These are phyloP conservation scores for Aegilops speltoides DNA, from an alignment of 176 grass and related monocot genomes.

Conservation along the genomic window DNA sequence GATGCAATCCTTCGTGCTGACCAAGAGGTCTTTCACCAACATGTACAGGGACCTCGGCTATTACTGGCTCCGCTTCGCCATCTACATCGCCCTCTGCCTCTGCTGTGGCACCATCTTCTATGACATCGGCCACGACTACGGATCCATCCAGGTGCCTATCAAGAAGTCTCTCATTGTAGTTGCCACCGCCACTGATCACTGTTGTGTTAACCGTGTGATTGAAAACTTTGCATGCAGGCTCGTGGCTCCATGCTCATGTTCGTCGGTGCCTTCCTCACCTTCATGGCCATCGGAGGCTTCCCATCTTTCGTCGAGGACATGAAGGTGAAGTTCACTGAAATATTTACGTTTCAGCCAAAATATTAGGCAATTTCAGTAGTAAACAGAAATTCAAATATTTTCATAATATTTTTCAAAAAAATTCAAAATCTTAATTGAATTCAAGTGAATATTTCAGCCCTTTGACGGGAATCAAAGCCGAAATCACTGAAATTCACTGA, in stretches of 20 bases:
- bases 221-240: constrained; percentile 55
- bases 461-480: too few species aligned
- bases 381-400: too few species aligned
- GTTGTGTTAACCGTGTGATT: not conserved
- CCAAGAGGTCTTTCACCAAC: constrained; percentile 87
- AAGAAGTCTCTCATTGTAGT: too few species aligned
- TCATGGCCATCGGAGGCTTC: constrained; percentile 96
- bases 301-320: constrained; percentile 98
- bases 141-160: constrained; percentile 61
- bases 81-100: constrained; percentile 73
- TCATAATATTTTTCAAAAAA: too few species aligned
- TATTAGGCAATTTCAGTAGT: too few species aligned
- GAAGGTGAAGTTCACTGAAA: constrained; percentile 48
- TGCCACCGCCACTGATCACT: too few species aligned
- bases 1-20: constrained; percentile 64
- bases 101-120: constrained; percentile 78
- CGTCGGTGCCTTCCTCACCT: constrained; percentile 80
- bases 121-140: constrained; percentile 60
- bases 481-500: too few species aligned
- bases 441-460: too few species aligned
- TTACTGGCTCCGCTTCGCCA: constrained; percentile 78
- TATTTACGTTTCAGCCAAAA: too few species aligned
- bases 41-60: constrained; percentile 95
- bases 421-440: too few species aligned
- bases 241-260: constrained; percentile 93